Conservation (phyloP, 495 filamentous ascomycete genomes). For the Trichocladium antarcticum region DNA sequence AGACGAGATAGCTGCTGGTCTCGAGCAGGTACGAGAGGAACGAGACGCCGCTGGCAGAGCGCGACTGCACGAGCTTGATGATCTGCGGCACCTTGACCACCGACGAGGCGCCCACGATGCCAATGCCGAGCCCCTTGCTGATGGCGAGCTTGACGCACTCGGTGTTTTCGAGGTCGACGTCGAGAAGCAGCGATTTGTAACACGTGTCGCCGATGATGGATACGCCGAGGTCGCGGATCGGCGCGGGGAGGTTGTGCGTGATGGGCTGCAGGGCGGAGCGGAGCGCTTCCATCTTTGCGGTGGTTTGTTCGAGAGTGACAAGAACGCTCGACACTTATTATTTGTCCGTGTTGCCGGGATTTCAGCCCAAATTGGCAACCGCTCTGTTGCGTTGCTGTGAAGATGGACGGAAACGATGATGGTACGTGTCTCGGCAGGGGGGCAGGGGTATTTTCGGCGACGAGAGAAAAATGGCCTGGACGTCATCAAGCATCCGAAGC, state of each 20-base stretch:
- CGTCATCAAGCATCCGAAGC: slow-evolving; percentile 1
- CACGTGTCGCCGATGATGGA: slow-evolving; percentile 72
- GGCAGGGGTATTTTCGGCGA: too few species aligned
- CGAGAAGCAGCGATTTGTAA: slow-evolving; percentile 70
- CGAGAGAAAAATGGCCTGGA: not conserved
- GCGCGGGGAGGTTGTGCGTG: slow-evolving; percentile 65
- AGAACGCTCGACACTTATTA: too few species aligned
- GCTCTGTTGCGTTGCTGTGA: too few species aligned
- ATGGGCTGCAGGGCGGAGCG: slow-evolving; percentile 62
- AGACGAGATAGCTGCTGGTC: slow-evolving; percentile 71
- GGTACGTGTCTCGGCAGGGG: too few species aligned
- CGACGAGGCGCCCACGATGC: slow-evolving; percentile 75
- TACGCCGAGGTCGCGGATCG: slow-evolving; percentile 61
- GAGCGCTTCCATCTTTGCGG: slow-evolving; percentile 41
- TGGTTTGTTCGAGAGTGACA: not conserved
- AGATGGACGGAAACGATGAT: too few species aligned
- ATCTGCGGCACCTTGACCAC: slow-evolving; percentile 96
- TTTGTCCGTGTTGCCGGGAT: too few species aligned
- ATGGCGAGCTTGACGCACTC: slow-evolving; percentile 77
- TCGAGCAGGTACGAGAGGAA: slow-evolving; percentile 89
- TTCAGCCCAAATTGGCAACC: too few species aligned
- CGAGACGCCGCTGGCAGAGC: slow-evolving; percentile 68
- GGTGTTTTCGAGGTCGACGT: slow-evolving; percentile 60
- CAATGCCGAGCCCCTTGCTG: slow-evolving; percentile 84
- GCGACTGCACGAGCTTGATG: slow-evolving; percentile 70